phyloP scores from a whole-genome alignment of 345 rosid species.

The Linum lewisii region DNA sequence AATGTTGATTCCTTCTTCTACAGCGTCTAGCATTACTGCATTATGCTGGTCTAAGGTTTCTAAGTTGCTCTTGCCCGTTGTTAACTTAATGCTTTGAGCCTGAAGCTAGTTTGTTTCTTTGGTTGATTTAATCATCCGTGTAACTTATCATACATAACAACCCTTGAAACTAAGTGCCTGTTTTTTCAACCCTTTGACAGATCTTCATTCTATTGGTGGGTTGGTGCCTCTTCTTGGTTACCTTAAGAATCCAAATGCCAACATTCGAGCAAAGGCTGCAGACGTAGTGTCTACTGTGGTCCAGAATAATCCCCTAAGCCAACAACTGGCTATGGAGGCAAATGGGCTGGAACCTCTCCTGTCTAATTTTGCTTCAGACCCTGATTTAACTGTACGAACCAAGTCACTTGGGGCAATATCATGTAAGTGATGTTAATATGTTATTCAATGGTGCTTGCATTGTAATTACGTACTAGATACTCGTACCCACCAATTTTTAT shows the following conservation, averaged over 20 bases:
- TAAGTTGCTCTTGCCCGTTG: no score
- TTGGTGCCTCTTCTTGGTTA: conserved; percentile 79
- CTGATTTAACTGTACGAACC: conserved; percentile 54
- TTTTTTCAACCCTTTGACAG: conserved; percentile 25
- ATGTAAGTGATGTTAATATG: conserved; percentile 60
- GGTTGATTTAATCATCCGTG: no score
- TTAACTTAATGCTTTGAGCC: no score
- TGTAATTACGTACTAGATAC: neutral
- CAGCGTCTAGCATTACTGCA: no score
- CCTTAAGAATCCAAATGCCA: conserved; percentile 59
- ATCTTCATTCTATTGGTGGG: conserved; percentile 89
- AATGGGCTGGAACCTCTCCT: conserved; percentile 77
- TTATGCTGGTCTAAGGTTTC: no score
- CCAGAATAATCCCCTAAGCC: conserved; percentile 86
- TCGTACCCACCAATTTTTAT: no score
- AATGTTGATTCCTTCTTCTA: neutral
- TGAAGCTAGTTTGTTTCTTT: no score
- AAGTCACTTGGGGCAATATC: conserved; percentile 90
- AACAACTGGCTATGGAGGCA: conserved; percentile 89
- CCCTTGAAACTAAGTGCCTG: neutral
- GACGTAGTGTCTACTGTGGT: conserved; percentile 76
- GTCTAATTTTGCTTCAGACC: conserved; percentile 52
- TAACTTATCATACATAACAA: no score
- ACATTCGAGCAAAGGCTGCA: conserved; percentile 82
- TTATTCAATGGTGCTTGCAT: neutral